Base-by-base conservation (phyloP, 129 eudicot species). In the Tagetes erecta region DNA sequence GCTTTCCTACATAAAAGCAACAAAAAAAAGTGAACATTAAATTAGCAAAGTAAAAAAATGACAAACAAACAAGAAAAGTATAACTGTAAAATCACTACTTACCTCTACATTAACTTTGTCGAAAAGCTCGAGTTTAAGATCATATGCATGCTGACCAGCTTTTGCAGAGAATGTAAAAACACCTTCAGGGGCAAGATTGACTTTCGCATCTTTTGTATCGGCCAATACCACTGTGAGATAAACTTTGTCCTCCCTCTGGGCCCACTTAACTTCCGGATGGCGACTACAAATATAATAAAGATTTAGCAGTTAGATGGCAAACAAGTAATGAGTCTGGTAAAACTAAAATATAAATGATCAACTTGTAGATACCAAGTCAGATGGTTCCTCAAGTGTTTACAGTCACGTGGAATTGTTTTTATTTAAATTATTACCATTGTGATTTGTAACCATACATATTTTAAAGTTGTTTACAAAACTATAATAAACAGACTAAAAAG, bases 191-290 rank as follows among this genome's bases (percentile, higher is more conserved):
- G 88, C 96, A 42, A 94, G 82, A 74, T 94, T 85, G 59, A 90
- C 97, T 75, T 94, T 90, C 0, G 96, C 85, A 72, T 82, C 75
- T 77, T 90, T 90, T 27, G 98, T 87, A 82, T 94, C 96, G 0
- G 97, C 91, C 72, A 94, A 76, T 50, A 85, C 46, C 41, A 94
- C 97, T 4, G 97, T 94, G 60, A 94, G 73, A 64, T 55, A 94
- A 3, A 94, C 83, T 76, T 83, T 86, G 78, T 94, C 98, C 63
- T 80, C 87, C 79, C 97, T 88, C 67, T 94, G 89, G 6, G 98
- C 98, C 98, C 98, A 94, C 84, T 90, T 94, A 52, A 94, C 84
- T 55, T 88, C 96, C 11, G 98, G 98, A 82, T 90, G 91, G 60
- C 91, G 96, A 84, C 97, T 92, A 49, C 72, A 84, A 57, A 64